phyloP scores from a whole-genome alignment of 495 filamentous ascomycete genomes.

The Annulohypoxylon bovei region DNA sequence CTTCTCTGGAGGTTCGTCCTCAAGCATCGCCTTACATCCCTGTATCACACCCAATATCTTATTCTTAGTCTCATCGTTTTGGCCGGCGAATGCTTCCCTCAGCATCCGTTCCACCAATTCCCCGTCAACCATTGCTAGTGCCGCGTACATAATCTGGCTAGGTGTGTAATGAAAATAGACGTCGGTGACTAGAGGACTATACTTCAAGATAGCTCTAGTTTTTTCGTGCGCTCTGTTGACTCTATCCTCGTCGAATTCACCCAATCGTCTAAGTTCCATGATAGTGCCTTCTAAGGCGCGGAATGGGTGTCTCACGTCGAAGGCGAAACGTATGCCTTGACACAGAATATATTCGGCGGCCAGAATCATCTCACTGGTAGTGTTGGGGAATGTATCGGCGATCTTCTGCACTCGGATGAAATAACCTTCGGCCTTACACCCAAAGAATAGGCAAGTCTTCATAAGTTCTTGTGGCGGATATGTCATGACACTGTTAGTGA shows the following conservation, averaged over 20 bases:
- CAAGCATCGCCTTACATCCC: slow-evolving; percentile 62
- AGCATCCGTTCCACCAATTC: slow-evolving; percentile 78
- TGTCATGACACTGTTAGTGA: slow-evolving; percentile 93
- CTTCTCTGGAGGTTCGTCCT: slow-evolving; percentile 57
- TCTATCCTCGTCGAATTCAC: slow-evolving; percentile 57
- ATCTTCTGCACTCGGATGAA: slow-evolving; percentile 75
- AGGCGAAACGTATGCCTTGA: slow-evolving; percentile 91
- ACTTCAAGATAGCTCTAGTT: slow-evolving; percentile 78
- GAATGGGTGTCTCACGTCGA: slow-evolving; percentile 92
- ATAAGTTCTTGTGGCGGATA: slow-evolving; percentile 90
- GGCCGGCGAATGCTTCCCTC: slow-evolving; percentile 67
- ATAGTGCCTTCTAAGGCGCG: slow-evolving; percentile 84
- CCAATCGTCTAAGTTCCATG: slow-evolving; percentile 76
- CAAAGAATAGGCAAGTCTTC: slow-evolving; percentile 87
- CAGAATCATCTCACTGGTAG: slow-evolving; percentile 78
- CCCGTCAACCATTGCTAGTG: slow-evolving; percentile 77
- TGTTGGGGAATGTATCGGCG: slow-evolving; percentile 66
- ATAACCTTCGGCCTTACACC: slow-evolving; percentile 87
- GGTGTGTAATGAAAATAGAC: slow-evolving; percentile 97
- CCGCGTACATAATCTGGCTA: slow-evolving; percentile 88
- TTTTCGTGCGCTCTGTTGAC: slow-evolving; percentile 73
- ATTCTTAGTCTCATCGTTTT: slow-evolving; percentile 50
- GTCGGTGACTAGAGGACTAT: slow-evolving; percentile 84
- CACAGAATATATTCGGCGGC: slow-evolving; percentile 91
- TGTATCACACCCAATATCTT: slow-evolving; percentile 61